A percentile compares a stretch with the other conserved stretches of the same genome.
phyloP scores from a whole-genome alignment of 2,329 filamentous ascomycete species.

The Hysterium pulicare region DNA sequence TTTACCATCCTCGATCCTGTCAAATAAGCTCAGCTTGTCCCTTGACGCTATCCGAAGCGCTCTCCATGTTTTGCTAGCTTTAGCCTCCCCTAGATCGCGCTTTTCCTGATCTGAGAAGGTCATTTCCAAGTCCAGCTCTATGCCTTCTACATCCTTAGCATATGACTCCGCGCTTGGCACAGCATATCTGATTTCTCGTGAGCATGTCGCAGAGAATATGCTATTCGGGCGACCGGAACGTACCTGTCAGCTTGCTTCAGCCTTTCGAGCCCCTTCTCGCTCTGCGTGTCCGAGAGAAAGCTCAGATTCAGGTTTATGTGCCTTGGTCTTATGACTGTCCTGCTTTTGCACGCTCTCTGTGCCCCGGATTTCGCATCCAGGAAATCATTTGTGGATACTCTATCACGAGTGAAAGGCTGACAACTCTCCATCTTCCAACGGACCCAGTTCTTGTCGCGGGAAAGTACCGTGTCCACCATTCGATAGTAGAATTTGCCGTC shows the following conservation, averaged over 20 bases:
- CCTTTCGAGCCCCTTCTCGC: conserved; percentile 61
- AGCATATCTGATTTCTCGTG: conserved; percentile 53
- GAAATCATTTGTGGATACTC: conserved; percentile 68
- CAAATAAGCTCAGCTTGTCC: conserved; percentile 71
- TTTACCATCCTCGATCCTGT: conserved; percentile 81
- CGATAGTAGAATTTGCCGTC: conserved; percentile 93
- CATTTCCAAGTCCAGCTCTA: conserved; percentile 85
- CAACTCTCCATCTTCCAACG: conserved; percentile 97
- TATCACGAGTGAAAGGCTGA: conserved; percentile 74
- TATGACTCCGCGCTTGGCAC: conserved; percentile 70
- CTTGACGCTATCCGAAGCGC: conserved; percentile 76
- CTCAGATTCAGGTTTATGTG: conserved; percentile 72
- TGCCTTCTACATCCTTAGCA: conserved; percentile 68
- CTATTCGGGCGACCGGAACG: conserved; percentile 27
- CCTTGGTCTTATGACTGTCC: conserved; percentile 60
- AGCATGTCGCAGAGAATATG: conserved; percentile 15
- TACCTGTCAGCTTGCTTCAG: conserved; percentile 62
- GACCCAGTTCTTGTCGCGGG: conserved; percentile 97
- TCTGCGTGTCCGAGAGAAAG: conserved; percentile 69
- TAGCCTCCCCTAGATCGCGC: conserved; percentile 61
- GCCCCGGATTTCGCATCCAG: conserved; percentile 65
- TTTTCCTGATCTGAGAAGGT: conserved; percentile 63
- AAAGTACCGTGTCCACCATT: conserved; percentile 94
- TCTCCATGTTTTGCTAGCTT: conserved; percentile 87
- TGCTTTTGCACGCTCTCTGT: conserved; percentile 65